Evolutionary conservation across 2,329 filamentous ascomycete species (phyloP).

Genomic region (Apiospora marii): DNA sequence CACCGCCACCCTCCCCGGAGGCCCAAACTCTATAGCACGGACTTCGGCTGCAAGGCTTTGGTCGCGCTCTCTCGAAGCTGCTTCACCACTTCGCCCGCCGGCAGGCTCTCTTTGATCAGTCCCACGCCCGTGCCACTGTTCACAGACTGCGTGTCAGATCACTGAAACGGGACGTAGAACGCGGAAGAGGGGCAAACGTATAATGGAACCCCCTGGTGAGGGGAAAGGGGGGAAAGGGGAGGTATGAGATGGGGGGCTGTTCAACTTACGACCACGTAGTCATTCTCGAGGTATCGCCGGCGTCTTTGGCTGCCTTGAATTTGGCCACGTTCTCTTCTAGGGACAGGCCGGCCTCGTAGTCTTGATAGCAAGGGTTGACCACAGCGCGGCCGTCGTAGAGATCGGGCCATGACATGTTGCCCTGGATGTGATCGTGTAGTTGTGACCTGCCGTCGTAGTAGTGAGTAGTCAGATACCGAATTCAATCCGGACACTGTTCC

Average conservation of each 20-base stretch:
- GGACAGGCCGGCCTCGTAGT: constrained; percentile 36
- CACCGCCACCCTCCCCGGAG: not conserved
- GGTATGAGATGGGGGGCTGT: not conserved
- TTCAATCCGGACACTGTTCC: no score
- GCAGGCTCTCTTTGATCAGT: constrained; percentile 49
- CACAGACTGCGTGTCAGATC: not conserved
- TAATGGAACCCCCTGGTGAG: not conserved
- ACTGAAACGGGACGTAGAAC: not conserved
- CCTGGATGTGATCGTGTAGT: constrained; percentile 42
- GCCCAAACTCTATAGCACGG: not conserved
- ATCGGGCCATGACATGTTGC: constrained; percentile 39
- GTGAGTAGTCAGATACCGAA: not conserved
- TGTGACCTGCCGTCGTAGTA: constrained; percentile 35
- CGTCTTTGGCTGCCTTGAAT: constrained; percentile 36
- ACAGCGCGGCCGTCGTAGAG: constrained; percentile 43
- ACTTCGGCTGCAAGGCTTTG: not conserved
- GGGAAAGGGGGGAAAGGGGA: not conserved
- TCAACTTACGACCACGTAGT: constrained; percentile 4
- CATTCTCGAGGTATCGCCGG: constrained; percentile 32
- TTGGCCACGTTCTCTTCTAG: constrained; percentile 39
- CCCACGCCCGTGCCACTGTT: constrained; percentile 53
- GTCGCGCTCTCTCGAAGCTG: constrained; percentile 26
- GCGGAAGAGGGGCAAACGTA: not conserved
- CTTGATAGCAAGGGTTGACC: constrained; percentile 37
- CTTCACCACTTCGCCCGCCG: constrained; percentile 53